phyloP scores from a whole-genome alignment of 805 yeast species.

The Scheffersomyces ergatensis region DNA sequence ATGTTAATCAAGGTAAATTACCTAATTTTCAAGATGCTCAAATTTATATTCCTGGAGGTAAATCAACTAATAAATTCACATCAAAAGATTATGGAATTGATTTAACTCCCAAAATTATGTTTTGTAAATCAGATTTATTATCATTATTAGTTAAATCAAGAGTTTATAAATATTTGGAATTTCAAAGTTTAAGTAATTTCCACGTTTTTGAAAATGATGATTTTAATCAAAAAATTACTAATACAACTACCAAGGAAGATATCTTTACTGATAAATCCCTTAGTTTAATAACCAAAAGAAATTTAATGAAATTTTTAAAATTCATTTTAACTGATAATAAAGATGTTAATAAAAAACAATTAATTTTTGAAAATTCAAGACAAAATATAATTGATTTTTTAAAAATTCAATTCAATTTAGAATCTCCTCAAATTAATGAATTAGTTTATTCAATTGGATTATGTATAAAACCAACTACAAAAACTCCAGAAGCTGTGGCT shows the following conservation, averaged over 20 bases:
- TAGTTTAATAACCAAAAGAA: constrained; percentile 71
- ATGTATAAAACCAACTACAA: constrained; percentile 56
- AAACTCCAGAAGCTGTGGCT: constrained; percentile 72
- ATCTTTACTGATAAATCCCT: constrained; percentile 87
- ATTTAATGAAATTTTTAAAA: constrained; percentile 87
- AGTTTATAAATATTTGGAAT: constrained; percentile 88
- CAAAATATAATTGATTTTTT: constrained; percentile 61
- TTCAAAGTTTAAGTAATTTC: constrained; percentile 82
- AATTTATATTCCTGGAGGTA: constrained; percentile 67
- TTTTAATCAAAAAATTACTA: constrained; percentile 75
- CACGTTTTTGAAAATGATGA: constrained; percentile 93
- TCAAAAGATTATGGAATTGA: constrained; percentile 85
- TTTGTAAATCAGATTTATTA: constrained; percentile 86
- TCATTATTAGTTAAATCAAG: constrained; percentile 76
- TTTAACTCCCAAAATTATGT: constrained; percentile 79
- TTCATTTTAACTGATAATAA: constrained; percentile 61
- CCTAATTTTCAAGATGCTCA: constrained; percentile 66
- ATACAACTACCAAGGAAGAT: constrained; percentile 75
- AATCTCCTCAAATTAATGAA: constrained; percentile 74
- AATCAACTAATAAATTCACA: constrained; percentile 47
- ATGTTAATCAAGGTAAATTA: constrained; percentile 51
- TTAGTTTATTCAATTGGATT: constrained; percentile 84
- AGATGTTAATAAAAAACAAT: constrained; percentile 58
- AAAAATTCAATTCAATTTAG: constrained; percentile 63
- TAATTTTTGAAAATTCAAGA: constrained; percentile 56